These are phyloP conservation scores for Schizothecium vesticola DNA, from an alignment of 495 filamentous ascomycete genomes.

Conservation along the genomic window DNA sequence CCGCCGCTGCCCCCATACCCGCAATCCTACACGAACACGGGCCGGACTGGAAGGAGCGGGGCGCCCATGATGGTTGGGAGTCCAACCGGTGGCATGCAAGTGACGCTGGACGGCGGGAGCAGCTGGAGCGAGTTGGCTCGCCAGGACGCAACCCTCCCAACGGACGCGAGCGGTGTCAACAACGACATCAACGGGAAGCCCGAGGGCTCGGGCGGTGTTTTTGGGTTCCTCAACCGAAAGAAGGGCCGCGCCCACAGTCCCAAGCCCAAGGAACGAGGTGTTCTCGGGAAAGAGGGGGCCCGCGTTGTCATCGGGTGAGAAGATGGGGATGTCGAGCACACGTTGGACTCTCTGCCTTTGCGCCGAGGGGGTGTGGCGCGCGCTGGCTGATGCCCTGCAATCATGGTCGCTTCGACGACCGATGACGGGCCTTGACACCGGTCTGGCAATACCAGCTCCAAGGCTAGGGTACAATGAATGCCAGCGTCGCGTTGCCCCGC, in stretches of 20 bases:
- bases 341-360: neutral
- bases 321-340: no score
- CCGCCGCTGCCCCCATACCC: slow-evolving; percentile 47
- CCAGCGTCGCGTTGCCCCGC: neutral
- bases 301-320: slow-evolving; percentile 57
- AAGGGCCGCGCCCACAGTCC: slow-evolving; percentile 88
- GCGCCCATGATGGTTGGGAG: slow-evolving; percentile 57
- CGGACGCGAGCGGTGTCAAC: slow-evolving; percentile 52
- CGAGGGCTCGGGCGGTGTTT: slow-evolving; percentile 61
- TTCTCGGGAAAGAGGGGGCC: slow-evolving; percentile 92
- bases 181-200: slow-evolving; percentile 35
- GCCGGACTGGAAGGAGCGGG: slow-evolving; percentile 29
- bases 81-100: slow-evolving; percentile 80
- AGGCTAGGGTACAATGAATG: neutral
- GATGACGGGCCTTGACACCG: neutral
- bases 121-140: slow-evolving; percentile 87
- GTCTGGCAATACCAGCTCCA: neutral
- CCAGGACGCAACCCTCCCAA: slow-evolving; percentile 69
- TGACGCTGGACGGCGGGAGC: slow-evolving; percentile 81
- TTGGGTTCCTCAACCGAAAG: slow-evolving; percentile 82
- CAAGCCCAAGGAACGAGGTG: slow-evolving; percentile 88
- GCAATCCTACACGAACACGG: slow-evolving; percentile 34
- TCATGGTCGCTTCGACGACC: neutral
- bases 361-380: neutral
- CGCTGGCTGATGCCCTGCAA: neutral